Evolutionary conservation across 1,284 basidiomycete genomes (phyloP).

Genomic region (Abortiporus biennis): DNA sequence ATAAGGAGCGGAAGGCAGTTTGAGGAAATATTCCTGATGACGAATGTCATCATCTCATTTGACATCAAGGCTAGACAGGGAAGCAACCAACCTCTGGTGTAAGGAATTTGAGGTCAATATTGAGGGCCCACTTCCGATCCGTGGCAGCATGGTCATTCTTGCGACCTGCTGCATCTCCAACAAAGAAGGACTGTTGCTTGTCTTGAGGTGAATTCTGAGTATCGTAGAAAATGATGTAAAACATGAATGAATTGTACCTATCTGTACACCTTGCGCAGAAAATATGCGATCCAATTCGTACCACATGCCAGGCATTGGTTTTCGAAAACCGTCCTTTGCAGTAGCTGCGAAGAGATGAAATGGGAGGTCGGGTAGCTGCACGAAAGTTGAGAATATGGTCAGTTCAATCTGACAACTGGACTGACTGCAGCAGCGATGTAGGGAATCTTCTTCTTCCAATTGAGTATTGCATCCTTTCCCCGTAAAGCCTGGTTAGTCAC

Average conservation of each 20-base stretch:
- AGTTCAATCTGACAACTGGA: no score
- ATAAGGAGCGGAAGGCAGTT: slow-evolving; percentile 37
- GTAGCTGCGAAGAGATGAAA: slow-evolving; percentile 79
- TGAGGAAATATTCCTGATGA: slow-evolving; percentile 74
- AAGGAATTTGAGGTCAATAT: slow-evolving; percentile 64
- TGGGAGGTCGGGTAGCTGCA: slow-evolving; percentile 66
- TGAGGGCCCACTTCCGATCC: slow-evolving; percentile 83
- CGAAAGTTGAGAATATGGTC: no score
- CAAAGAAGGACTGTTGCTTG: slow-evolving; percentile 62
- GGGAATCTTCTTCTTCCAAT: slow-evolving; percentile 75
- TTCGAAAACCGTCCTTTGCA: slow-evolving; percentile 73
- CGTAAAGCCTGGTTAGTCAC: slow-evolving; percentile 76
- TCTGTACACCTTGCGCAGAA: slow-evolving; percentile 46
- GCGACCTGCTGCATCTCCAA: slow-evolving; percentile 90
- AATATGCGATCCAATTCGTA: slow-evolving; percentile 62
- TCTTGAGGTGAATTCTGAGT: slow-evolving; percentile 38
- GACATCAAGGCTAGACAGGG: neutral
- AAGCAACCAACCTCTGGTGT: slow-evolving; percentile 51
- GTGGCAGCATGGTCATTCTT: slow-evolving; percentile 68
- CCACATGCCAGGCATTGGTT: slow-evolving; percentile 90
- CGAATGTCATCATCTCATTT: neutral
- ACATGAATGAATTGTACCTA: slow-evolving; percentile 45
- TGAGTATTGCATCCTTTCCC: slow-evolving; percentile 35
- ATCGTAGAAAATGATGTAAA: neutral
- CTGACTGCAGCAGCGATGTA: no score